A percentile compares a stretch with the other conserved stretches of the same genome.
phyloP scores from a whole-genome alignment of 2,329 filamentous ascomycete genomes.

The Lasiodiplodia sp. region DNA sequence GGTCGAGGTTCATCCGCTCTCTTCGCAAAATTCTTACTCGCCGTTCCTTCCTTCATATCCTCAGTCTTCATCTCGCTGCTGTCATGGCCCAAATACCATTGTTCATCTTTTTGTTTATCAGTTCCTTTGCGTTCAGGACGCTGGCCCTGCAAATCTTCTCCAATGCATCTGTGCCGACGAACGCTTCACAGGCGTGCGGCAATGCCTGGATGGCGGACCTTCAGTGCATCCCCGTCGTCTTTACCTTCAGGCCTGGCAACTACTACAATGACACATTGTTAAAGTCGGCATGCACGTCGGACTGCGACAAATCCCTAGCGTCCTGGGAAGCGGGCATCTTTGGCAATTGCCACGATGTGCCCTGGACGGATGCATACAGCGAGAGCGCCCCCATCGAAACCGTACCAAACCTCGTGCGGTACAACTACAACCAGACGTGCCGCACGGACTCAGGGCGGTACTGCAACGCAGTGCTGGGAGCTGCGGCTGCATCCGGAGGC shows the following conservation, averaged over 20 bases:
- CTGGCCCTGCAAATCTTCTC: neutral
- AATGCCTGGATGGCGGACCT: neutral
- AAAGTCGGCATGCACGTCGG: neutral
- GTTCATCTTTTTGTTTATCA: neutral
- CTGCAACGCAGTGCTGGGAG: neutral
- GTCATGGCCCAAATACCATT: too few relatives aligned
- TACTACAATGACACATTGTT: neutral
- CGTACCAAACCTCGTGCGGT: neutral
- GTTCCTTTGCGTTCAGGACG: neutral
- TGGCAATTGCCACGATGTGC: neutral
- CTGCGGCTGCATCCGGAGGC: neutral
- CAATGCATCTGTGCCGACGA: neutral
- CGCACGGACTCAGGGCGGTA: neutral
- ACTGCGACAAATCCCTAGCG: neutral
- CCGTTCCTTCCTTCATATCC: too few relatives aligned
- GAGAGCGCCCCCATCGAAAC: neutral
- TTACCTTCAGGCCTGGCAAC: neutral
- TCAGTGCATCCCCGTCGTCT: neutral
- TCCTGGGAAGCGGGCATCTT: neutral
- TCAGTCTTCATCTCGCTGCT: too few relatives aligned
- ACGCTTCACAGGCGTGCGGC: neutral
- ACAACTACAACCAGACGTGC: neutral
- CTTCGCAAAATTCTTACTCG: too few relatives aligned
- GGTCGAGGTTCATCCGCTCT: too few relatives aligned
- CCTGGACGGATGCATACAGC: neutral